Base-by-base conservation (phyloP, 2,329 filamentous ascomycete species). In the Epicoccum sorghinum region DNA sequence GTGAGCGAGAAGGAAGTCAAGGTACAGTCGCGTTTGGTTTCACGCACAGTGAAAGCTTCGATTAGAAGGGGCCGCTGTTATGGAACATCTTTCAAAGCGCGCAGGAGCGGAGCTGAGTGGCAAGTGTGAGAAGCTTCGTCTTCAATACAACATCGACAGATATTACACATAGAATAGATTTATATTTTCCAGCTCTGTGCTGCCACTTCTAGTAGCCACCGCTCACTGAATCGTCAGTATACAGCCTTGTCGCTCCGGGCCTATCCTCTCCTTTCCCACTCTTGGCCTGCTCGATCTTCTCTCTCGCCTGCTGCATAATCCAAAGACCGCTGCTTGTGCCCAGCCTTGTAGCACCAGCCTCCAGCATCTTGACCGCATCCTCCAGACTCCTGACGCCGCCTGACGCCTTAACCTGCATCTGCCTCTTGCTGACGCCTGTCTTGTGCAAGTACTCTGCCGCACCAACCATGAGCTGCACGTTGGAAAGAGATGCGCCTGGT, bases 401-500 rank as follows among this genome's bases (percentile, higher is more conserved):
- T 55, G 80, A 83, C 7, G 84, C 84, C 70, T 86, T 86, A 40
- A 86, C 82, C 49, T 79, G 73, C 73, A 82, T 80, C 58, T 67
- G 65, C 51, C 60, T 63, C 32, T 55, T 65, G 45, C 65, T 58
- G 3, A 67, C 51, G 7, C 63, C 59, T 61, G 58, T 68, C 59
- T 51, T 74, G 25, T 62, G 75, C n/a, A 82, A 62, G 32, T 71
- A 71, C 59, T 80, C 77, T 9, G 79, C 79, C 3, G 77, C 78
- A 8, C 76, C 75, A 10, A 77, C 75, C 84, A 86, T 86, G 25
- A 84, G 66, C 43, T 76, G 71, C 23, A 87, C 82, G 61, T 83
- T 73, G 46, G 82, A 78, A 13, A 79, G 72, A 32, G 67, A 80
- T 0, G 84, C 84, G 7, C 83, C 83, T 1, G 75, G 73, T 0